phyloP scores from a whole-genome alignment of 2,329 filamentous ascomycete genomes.

The Ascochyta pisi region DNA sequence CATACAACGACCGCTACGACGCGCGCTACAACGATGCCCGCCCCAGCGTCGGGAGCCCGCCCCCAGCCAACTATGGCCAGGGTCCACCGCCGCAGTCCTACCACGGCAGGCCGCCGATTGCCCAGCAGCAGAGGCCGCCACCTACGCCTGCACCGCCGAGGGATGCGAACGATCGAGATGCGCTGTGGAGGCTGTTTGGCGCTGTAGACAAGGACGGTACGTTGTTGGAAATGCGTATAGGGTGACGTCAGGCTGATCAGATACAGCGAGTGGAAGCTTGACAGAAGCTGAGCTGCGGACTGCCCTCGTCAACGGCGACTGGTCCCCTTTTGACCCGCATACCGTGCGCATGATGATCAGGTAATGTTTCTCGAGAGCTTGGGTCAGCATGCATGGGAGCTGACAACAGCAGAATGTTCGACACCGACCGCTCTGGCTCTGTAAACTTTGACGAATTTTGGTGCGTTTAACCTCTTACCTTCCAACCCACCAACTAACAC shows the following conservation, averaged over 20 bases:
- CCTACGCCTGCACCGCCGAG: slow-evolving; percentile 59
- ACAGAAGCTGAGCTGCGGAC: slow-evolving; percentile 86
- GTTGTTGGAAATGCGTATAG: slow-evolving; percentile 23
- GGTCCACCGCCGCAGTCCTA: slow-evolving; percentile 65
- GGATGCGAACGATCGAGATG: slow-evolving; percentile 70
- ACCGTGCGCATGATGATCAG: slow-evolving; percentile 98
- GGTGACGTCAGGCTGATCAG: slow-evolving; percentile 1
- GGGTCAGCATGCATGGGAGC: not conserved
- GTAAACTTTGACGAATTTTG: slow-evolving; percentile 97
- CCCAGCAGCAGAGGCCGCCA: slow-evolving; percentile 51
- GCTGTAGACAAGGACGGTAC: slow-evolving; percentile 86
- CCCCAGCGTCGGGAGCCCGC: slow-evolving; percentile 53
- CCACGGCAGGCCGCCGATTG: slow-evolving; percentile 69
- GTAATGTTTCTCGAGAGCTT: slow-evolving; percentile 18
- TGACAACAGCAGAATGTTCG: slow-evolving; percentile 76
- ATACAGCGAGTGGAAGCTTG: slow-evolving; percentile 75
- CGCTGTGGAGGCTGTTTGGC: slow-evolving; percentile 82
- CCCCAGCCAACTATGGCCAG: slow-evolving; percentile 59
- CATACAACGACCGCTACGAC: slow-evolving; percentile 47
- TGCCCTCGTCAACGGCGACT: slow-evolving; percentile 95
- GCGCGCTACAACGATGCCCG: slow-evolving; percentile 30
- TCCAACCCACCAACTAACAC: slow-evolving; percentile 7
- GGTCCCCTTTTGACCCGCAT: slow-evolving; percentile 88
- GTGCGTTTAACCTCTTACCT: slow-evolving; percentile 36
- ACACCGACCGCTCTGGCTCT: slow-evolving; percentile 84